Percentiles rank a stretch among this genome's conserved stretches.
Evolutionary conservation across 352 stramenopile species (phyloP).

Genomic region (Globisporangium ultimum): DNA sequence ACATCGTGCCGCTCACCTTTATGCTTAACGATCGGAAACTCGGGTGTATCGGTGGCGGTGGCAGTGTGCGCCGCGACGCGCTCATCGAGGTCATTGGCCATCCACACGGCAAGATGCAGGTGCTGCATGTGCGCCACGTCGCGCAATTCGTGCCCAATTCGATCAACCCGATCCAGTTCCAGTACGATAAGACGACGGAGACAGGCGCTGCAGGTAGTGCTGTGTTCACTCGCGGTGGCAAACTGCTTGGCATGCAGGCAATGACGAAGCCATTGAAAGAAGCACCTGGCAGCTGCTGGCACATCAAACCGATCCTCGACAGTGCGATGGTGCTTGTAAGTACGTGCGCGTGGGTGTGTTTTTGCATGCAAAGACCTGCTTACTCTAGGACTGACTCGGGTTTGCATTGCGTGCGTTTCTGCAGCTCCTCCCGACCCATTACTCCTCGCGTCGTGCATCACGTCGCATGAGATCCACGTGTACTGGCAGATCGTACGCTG

Average conservation of each 20-base stretch:
- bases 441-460: slow-evolving; percentile 45
- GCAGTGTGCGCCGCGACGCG: slow-evolving; percentile 15
- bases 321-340: slow-evolving; percentile 44
- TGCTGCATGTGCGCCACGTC: slow-evolving; percentile 35
- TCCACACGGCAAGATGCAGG: slow-evolving; percentile 54
- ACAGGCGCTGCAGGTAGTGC: slow-evolving; percentile 30
- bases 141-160: slow-evolving; percentile 41
- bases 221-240: slow-evolving; percentile 59
- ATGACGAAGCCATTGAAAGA: slow-evolving; percentile 33
- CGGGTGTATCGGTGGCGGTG: slow-evolving; percentile 27
- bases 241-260: slow-evolving; percentile 49
- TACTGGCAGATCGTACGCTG: slow-evolving; percentile 57
- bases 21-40: slow-evolving; percentile 60
- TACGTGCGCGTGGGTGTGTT: slow-evolving; percentile 29
- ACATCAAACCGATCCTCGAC: slow-evolving; percentile 55
- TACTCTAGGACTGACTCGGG: neutral
- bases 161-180: slow-evolving; percentile 46
- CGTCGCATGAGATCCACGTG: slow-evolving; percentile 36
- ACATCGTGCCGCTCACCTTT: slow-evolving; percentile 41
- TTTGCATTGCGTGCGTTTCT: neutral
- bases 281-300: slow-evolving; percentile 29
- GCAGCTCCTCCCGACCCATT: slow-evolving; percentile 54
- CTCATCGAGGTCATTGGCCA: slow-evolving; percentile 54
- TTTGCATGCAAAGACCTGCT: neutral
- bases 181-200: slow-evolving; percentile 45